Conservation (phyloP, 345 rosid genomes). For the Eutrema heterophyllum region DNA sequence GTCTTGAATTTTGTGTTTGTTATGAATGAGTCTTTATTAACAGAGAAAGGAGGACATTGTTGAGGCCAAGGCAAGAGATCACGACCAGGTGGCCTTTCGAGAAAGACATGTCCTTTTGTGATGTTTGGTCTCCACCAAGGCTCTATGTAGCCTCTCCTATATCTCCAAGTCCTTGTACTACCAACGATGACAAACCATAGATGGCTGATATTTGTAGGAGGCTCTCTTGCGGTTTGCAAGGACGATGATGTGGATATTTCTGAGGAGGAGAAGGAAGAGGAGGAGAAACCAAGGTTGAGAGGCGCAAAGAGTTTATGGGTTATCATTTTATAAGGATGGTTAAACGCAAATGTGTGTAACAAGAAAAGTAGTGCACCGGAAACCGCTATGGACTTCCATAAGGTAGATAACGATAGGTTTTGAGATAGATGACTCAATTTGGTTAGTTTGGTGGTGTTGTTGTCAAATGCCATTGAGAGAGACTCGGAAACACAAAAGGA, state of each 20-base stretch:
- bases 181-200: slow-evolving; percentile 45
- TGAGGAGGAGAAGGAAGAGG: slow-evolving; percentile 3
- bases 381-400: slow-evolving; percentile 26
- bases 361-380: slow-evolving; percentile 27
- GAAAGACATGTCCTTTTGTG: slow-evolving; percentile 54
- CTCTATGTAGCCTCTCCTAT: slow-evolving; percentile 43
- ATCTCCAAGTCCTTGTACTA: slow-evolving; percentile 39
- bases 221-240: background rate
- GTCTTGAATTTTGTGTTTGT: slow-evolving; percentile 24
- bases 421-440: slow-evolving; percentile 24
- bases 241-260: background rate
- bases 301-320: slow-evolving; percentile 24
- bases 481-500: background rate
- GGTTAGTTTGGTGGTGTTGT: slow-evolving; percentile 8
- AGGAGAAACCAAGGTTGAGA: slow-evolving; percentile 19
- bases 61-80: slow-evolving; percentile 53
- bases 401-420: slow-evolving; percentile 17
- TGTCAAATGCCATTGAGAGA: slow-evolving; percentile 31
- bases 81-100: slow-evolving; percentile 40
- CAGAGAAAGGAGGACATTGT: slow-evolving; percentile 45
- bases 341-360: slow-evolving; percentile 21
- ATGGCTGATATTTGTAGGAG: slow-evolving; percentile 45
- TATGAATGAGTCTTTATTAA: slow-evolving; percentile 38
- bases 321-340: slow-evolving; percentile 16
- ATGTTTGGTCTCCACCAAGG: slow-evolving; percentile 66